Evolutionary conservation across 805 yeast species (phyloP).

Genomic region (Cyberlindnera maritima): DNA sequence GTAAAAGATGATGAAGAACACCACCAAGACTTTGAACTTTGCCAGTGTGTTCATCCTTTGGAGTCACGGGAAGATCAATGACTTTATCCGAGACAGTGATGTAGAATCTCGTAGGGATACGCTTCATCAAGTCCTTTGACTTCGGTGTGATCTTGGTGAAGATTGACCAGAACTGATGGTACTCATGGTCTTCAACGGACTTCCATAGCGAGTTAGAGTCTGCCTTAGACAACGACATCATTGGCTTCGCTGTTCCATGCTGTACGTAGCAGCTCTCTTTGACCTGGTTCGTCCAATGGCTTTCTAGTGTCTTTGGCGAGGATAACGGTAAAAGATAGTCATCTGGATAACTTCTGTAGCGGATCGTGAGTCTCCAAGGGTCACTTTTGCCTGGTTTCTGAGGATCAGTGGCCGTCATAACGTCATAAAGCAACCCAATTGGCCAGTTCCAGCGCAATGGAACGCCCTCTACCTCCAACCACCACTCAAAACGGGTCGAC

Average conservation of each 20-base stretch:
- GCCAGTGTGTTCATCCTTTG: slow-evolving; percentile 4
- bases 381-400: slow-evolving; percentile 13
- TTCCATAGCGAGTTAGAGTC: slow-evolving; percentile 60
- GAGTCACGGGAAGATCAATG: slow-evolving; percentile 33
- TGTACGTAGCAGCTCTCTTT: slow-evolving; percentile 79
- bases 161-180: slow-evolving; percentile 21
- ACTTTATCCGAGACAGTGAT: slow-evolving; percentile 37
- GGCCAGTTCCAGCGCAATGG: slow-evolving; percentile 77
- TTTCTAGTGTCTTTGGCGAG: slow-evolving; percentile 35
- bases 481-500: slow-evolving; percentile 36
- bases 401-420: slow-evolving; percentile 40
- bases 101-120: slow-evolving; percentile 49
- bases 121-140: slow-evolving; percentile 23
- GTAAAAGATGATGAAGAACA: slow-evolving; percentile 38
- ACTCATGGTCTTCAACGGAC: slow-evolving; percentile 40
- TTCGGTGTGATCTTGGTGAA: slow-evolving; percentile 25
- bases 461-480: slow-evolving; percentile 65
- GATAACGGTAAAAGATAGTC: slow-evolving; percentile 41
- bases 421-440: slow-evolving; percentile 64
- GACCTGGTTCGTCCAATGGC: slow-evolving; percentile 70
- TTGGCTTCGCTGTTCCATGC: slow-evolving; percentile 72
- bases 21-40: slow-evolving; percentile 33
- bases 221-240: slow-evolving; percentile 71
- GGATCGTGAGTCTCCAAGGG: slow-evolving; percentile 47
- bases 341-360: slow-evolving; percentile 41